phyloP scores from a whole-genome alignment of 257 asterid species.

The Scutellaria baicalensis region DNA sequence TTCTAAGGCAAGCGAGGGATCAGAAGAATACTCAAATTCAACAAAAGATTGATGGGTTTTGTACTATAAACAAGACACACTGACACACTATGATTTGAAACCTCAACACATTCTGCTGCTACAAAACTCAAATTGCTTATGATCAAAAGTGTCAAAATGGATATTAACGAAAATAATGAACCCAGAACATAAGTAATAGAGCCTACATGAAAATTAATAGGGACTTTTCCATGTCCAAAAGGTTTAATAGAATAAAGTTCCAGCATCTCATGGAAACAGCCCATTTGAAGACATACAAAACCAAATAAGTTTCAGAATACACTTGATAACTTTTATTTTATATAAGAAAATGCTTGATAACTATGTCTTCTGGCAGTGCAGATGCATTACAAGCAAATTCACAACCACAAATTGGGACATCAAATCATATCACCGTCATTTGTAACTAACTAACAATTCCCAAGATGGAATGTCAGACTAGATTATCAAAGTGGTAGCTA shows the following conservation, averaged over 20 bases:
- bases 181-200: neutral
- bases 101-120: neutral
- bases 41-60: neutral
- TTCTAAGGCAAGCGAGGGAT: neutral
- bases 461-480: neutral
- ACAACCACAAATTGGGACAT: neutral
- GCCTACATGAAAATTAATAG: neutral
- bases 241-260: neutral
- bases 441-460: too few relatives aligned
- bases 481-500: neutral
- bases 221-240: neutral
- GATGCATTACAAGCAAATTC: neutral
- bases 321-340: too few relatives aligned
- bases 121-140: neutral
- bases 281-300: too few relatives aligned
- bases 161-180: neutral
- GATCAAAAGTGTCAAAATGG: neutral
- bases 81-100: neutral
- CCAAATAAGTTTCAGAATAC: too few relatives aligned
- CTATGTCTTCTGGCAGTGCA: neutral
- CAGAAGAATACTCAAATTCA: neutral
- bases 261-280: neutral
- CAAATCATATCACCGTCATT: neutral
- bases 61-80: too few relatives aligned
- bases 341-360: neutral